phyloP scores from a whole-genome alignment of 192 early-diverging fungal genomes.

The Allomyces macrogynus region DNA sequence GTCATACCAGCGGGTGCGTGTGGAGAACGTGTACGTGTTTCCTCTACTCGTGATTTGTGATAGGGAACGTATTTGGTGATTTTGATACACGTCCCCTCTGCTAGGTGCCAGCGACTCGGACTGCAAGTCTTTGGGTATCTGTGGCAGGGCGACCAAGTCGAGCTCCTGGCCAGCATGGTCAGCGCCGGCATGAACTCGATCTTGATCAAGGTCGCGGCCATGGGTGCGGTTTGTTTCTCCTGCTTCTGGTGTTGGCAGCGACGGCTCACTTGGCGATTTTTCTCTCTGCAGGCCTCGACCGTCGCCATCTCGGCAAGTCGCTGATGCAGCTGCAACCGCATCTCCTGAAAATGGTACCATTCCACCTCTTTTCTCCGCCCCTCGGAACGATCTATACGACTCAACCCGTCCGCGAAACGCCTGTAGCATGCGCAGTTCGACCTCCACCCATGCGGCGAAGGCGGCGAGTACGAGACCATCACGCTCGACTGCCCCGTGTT shows the following conservation, averaged over 20 bases:
- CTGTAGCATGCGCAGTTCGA: slow-evolving; percentile 49
- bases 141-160: slow-evolving; percentile 72
- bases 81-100: not conserved
- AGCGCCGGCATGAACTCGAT: slow-evolving; percentile 53
- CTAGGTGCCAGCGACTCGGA: slow-evolving; percentile 63
- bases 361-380: not conserved
- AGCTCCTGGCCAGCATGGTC: slow-evolving; percentile 73
- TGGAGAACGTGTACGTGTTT: slow-evolving; percentile 67
- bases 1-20: slow-evolving; percentile 85
- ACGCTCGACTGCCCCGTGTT: slow-evolving; percentile 85
- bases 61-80: not conserved
- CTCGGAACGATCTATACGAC: not conserved
- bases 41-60: slow-evolving; percentile 5
- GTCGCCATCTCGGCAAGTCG: slow-evolving; percentile 52
- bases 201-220: slow-evolving; percentile 80
- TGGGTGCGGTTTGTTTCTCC: slow-evolving; percentile 12
- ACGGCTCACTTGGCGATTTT: slow-evolving; percentile 1
- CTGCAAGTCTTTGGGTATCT: slow-evolving; percentile 65
- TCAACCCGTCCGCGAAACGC: not conserved
- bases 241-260: not conserved
- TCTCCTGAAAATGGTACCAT: slow-evolving; percentile 39
- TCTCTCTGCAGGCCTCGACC: slow-evolving; percentile 30
- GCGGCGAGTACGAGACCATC: slow-evolving; percentile 91
- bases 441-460: slow-evolving; percentile 84
- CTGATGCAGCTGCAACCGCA: slow-evolving; percentile 57